A percentile compares a stretch with the other conserved stretches of the same genome.
Conservation (phyloP, 108 stramenopile species). For the Hondaea fermentalgiana region DNA sequence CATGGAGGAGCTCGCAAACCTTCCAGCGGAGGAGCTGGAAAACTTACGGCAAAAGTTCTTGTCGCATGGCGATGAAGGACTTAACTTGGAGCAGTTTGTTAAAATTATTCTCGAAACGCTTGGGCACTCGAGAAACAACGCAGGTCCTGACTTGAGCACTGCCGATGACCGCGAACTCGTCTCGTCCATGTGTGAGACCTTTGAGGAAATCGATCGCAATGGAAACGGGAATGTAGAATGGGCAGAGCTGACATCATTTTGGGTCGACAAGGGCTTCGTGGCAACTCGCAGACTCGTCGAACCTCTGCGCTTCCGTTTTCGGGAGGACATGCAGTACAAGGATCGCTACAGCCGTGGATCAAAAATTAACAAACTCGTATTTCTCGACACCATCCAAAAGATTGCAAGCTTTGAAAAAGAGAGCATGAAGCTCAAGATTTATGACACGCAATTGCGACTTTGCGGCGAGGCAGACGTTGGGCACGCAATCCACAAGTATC, state of each 20-base stretch:
- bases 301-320: neutral
- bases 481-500: neutral
- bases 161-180: neutral
- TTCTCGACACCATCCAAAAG: neutral
- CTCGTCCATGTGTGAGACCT: neutral
- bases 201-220: neutral
- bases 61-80: neutral
- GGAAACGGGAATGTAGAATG: neutral
- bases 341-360: neutral
- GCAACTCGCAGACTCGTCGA: neutral
- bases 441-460: neutral
- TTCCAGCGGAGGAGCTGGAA: neutral
- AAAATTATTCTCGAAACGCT: neutral
- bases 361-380: neutral
- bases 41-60: neutral
- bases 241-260: neutral
- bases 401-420: neutral
- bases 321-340: constrained; percentile 12
- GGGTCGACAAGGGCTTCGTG: neutral
- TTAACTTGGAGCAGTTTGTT: neutral
- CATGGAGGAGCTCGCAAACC: neutral
- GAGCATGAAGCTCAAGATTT: neutral
- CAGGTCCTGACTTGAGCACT: neutral
- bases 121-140: neutral
- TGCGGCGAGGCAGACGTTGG: neutral